phyloP scores from a whole-genome alignment of 2,329 filamentous ascomycete species.

The Myriosclerotinia scirpicola region DNA sequence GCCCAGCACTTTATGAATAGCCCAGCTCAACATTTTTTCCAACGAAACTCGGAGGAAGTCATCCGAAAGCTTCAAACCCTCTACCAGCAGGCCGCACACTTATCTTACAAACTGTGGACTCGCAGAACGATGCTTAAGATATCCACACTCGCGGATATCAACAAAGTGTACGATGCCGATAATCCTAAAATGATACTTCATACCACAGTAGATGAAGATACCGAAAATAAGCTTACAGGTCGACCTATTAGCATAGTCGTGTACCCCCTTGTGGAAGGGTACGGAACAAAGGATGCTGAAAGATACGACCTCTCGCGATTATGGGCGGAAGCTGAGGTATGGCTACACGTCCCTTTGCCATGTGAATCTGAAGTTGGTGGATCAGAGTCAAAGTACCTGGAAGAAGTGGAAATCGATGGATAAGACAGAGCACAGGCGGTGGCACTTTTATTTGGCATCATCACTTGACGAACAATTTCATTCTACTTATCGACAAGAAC shows the following conservation, averaged over 20 bases:
- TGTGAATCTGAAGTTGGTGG: background rate
- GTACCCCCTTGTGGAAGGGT: conserved; percentile 25
- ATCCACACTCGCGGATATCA: conserved; percentile 21
- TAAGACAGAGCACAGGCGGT: too few relatives aligned
- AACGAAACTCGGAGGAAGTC: background rate
- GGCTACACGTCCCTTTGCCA: conserved; percentile 18
- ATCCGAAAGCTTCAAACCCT: conserved; percentile 15
- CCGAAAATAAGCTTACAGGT: conserved; percentile 26
- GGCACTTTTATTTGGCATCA: too few relatives aligned
- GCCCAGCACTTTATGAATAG: conserved; percentile 19
- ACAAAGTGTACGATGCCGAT: conserved; percentile 12
- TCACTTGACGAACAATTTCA: too few relatives aligned
- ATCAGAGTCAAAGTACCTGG: background rate
- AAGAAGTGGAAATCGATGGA: too few relatives aligned
- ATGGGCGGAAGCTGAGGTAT: conserved; percentile 28
- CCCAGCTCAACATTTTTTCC: conserved; percentile 20
- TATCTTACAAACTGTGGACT: conserved; percentile 29
- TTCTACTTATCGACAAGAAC: too few relatives aligned
- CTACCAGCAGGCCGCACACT: conserved; percentile 21
- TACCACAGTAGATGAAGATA: conserved; percentile 24
- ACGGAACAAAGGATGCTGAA: conserved; percentile 27
- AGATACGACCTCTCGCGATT: conserved; percentile 27
- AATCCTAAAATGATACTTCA: conserved; percentile 22
- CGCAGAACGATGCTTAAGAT: conserved; percentile 22
- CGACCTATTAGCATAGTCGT: conserved; percentile 26